Percentiles rank a stretch among this genome's conserved stretches.
These are phyloP conservation scores for Xylona heveae DNA, from an alignment of 495 filamentous ascomycete genomes.

Conservation along the genomic window DNA sequence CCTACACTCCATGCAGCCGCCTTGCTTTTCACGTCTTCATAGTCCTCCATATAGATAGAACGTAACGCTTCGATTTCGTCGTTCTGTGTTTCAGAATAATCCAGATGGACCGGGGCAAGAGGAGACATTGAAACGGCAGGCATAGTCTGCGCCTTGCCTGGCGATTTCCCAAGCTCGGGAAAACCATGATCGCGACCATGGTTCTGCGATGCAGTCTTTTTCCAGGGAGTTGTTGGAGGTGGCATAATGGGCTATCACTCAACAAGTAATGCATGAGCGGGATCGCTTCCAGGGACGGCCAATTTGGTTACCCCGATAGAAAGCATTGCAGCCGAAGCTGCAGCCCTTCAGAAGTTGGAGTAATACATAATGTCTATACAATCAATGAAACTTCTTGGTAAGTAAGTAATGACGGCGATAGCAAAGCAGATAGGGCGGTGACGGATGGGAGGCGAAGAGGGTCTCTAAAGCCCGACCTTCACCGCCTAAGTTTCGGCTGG, in stretches of 20 bases:
- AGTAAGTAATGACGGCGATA: no score
- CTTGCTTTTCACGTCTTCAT: slow-evolving; percentile 45
- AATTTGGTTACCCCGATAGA: slow-evolving; percentile 8
- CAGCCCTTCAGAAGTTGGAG: slow-evolving; percentile 12
- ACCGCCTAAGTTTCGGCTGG: no score
- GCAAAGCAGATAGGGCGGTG: no score
- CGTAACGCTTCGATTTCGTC: slow-evolving; percentile 73
- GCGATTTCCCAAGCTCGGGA: slow-evolving; percentile 13
- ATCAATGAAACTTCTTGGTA: no score
- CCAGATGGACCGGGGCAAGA: no score
- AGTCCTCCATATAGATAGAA: slow-evolving; percentile 89
- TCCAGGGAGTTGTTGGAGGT: slow-evolving; percentile 14
- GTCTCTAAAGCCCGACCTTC: no score
- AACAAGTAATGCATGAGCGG: no score
- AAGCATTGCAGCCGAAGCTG: slow-evolving; percentile 20
- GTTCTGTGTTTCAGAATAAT: slow-evolving; percentile 68
- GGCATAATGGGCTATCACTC: no score
- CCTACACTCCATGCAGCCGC: slow-evolving; percentile 72
- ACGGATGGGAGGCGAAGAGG: no score
- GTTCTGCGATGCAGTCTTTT: slow-evolving; percentile 22
- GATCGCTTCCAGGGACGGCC: slow-evolving; percentile 9
- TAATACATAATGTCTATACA: slow-evolving; percentile 1
- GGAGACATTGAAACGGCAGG: no score
- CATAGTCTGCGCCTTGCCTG: not conserved
- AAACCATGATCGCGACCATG: slow-evolving; percentile 15